Base-by-base conservation (phyloP, 441 rosid genomes). In the Metrosideros polymorpha region DNA sequence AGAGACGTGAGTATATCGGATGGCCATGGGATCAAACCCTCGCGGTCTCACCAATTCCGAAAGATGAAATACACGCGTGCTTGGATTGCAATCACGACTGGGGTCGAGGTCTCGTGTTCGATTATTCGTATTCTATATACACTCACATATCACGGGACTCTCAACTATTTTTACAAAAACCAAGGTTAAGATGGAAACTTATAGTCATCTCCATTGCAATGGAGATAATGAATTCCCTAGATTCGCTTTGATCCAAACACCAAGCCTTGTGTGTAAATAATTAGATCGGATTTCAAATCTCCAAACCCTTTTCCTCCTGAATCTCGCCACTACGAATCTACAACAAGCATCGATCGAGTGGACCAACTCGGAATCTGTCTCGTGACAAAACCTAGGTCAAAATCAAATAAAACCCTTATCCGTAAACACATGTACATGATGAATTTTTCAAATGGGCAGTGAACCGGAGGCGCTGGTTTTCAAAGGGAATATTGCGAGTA, bases 331-430 rank as follows among this genome's bases (percentile, higher is more conserved):
- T 29, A 3, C 29, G 63, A 32, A 30, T 61, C 71, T 4, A 1
- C 39, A 6, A 14, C n/a, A n/a, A n/a, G 13, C n/a, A 25, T 55
- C 59, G 59, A 9, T 25, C 59, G 9, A 9, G n/a, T 55, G 59
- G 59, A 55, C n/a, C n/a, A n/a, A 25, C 59, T 55, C 3, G 59
- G n/a, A 39, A 71, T 39, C 79, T 1, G 79, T 39, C 79, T 39
- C n/a, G 79, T 22, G 79, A 71, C 79, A 10, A 71, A 39, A 71
- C 63, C 22, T 25, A 71, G n/a, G 79, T 71, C 79, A 71, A 71
- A 22, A 22, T 39, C 79, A 5, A 71, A 71, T 71, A 22, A 63
- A 22, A 39, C n/a, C 79, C 79, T 39, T 19, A 39, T 22, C 39
- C 13, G 27, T 7, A 61, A 71, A 39, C 79, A 39, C 79, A 22